These are phyloP conservation scores for Orbilia quercus DNA, from an alignment of 2,329 filamentous ascomycete species.

Conservation along the genomic window DNA sequence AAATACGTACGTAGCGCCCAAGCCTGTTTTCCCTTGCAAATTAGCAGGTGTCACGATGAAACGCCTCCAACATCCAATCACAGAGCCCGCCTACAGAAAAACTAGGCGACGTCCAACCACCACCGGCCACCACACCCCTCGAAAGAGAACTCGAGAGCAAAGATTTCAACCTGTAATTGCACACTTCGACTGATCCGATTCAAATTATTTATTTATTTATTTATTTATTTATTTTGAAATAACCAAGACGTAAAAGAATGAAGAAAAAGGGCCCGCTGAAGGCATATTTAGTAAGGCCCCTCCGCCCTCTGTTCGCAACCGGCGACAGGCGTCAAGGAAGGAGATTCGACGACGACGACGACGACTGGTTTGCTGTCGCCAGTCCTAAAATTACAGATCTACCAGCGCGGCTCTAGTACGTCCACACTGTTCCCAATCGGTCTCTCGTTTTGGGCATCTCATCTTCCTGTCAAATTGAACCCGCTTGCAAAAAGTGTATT, in stretches of 20 bases:
- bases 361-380: too few species aligned
- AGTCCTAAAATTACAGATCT: constrained; percentile 13
- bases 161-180: constrained; percentile 21
- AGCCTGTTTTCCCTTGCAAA: constrained; percentile 29
- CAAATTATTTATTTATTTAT: too few species aligned
- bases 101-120: constrained; percentile 13
- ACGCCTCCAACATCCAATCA: constrained; percentile 52
- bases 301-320: too few species aligned
- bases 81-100: constrained; percentile 12
- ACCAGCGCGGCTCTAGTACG: background rate
- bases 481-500: background rate
- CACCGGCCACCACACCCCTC: constrained; percentile 6
- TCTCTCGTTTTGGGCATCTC: background rate
- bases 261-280: background rate
- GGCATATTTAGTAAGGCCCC: too few species aligned
- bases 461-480: background rate
- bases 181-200: constrained; percentile 5
- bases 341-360: too few species aligned
- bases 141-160: constrained; percentile 32
- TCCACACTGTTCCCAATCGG: too few species aligned
- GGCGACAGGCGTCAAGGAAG: too few species aligned
- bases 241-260: constrained; percentile 19
- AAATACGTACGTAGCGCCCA: constrained; percentile 19
- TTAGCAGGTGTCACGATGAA: constrained; percentile 53
- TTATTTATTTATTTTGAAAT: too few species aligned